Evolutionary conservation across 148 eudicot genomes (phyloP).

Genomic region (Nyssa sinensis): DNA sequence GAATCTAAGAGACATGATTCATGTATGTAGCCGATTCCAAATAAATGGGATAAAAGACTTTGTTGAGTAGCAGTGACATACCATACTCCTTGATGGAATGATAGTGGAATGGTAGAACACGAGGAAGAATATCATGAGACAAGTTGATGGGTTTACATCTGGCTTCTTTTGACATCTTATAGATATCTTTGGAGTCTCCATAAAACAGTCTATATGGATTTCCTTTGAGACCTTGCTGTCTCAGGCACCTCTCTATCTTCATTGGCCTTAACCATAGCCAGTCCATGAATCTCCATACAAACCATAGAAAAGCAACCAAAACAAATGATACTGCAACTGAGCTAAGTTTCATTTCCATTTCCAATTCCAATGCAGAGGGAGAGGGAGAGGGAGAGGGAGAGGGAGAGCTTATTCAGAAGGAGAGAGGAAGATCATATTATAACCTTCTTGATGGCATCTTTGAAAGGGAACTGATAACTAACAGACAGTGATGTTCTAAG

Average conservation of each 20-base stretch:
- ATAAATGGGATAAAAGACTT: no score
- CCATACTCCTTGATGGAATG: neutral
- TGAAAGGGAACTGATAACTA: no score
- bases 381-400: no score
- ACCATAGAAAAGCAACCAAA: neutral
- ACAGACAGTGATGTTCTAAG: no score
- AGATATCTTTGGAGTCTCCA: conserved; percentile 32
- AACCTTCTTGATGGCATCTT: no score
- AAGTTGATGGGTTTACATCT: conserved; percentile 7
- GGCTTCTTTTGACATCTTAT: conserved; percentile 11
- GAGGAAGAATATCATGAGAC: neutral
- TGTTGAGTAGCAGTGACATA: no score
- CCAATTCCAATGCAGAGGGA: neutral
- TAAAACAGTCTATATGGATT: conserved; percentile 29
- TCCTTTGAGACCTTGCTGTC: conserved; percentile 36
- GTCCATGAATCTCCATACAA: conserved; percentile 17
- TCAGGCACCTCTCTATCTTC: conserved; percentile 26
- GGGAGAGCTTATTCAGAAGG: no score
- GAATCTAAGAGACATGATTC: no score
- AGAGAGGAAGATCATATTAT: no score
- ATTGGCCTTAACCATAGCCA: conserved; percentile 35
- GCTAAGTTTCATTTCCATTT: conserved; percentile 11
- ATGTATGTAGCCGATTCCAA: no score
- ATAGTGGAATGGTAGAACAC: neutral
- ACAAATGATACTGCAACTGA: conserved; percentile 11